Evolutionary conservation across 495 filamentous ascomycete genomes (phyloP), one percentile per base, ranked within the genome.

Genomic region (Aspergillus homomorphus): DNA sequence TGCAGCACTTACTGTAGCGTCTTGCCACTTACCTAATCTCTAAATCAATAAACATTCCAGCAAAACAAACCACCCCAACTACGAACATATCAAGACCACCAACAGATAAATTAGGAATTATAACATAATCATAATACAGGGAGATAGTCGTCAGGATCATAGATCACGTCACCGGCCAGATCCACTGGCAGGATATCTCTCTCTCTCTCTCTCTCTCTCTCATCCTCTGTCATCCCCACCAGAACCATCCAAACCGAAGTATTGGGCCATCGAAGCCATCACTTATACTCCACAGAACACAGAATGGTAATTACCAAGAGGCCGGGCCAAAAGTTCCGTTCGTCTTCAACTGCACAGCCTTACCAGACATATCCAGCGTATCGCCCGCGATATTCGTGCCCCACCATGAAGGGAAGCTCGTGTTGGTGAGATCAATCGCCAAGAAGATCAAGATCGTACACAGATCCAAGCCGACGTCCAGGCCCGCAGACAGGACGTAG

Each of bases 371-470:
- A 64, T 82, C 82, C 75, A 77, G 64, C 12, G 79, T 82, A 19
- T 73, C 66, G 9, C 57, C 48, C 3, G 75, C 71, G 23, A 79
- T 77, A 0, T 65, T 72, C 38, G 85, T 88, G 0, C 89, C 88
- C 74, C 84, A 91, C 89, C 89, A 92, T 6, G 64, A 61, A 0
- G 87, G 82, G 60, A 82, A 75, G 5, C 67, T 55, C 6, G 78
- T 79, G 15, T 73, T 65, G 21, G 82, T 80, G 56, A 84, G 52
- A 26, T 82, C 80, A 6, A 91, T 73, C 0, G 87, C 76, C 53
- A 90, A 79, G 77, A 92, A 89, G 53, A 91, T 87, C 21, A 91
- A 63, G 52, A 92, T 80, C 0, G 86, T 88, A 49, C 76, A 80
- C 7, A 90, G 69, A 1, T 82, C 80, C 21, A 91, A 75, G 14